Evolutionary conservation across 192 early-diverging fungal species (phyloP), one percentile per base, ranked within the genome.

Genomic region (Coemansia umbellata): DNA sequence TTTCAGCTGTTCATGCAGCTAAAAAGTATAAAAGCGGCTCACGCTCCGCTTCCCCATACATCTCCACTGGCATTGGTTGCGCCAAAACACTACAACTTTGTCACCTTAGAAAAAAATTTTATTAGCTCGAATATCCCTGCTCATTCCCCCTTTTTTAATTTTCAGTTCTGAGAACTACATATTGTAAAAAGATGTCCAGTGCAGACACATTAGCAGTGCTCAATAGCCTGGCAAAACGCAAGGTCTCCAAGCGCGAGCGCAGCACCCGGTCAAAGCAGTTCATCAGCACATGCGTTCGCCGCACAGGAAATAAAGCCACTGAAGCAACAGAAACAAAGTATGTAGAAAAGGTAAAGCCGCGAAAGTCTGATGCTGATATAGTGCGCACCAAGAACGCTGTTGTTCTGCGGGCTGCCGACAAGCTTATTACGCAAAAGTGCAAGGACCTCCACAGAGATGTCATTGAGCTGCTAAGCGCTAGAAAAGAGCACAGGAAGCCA

Each of bases 381-480:
- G 45, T 24, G 22, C 49, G 31, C 15, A 32, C 56, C 17, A 42
- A 42, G 22, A 74, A 74, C 43, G 32, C 55, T 3, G 55, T 47
- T 17, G 55, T 55, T 1, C 22, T 74, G 37, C 52, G 55, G 15
- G 59, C 60, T 0, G 57, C 57, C 19, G 60, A 56, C 32, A 58
- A 53, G 21, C 45, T 74, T 23, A 35, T 60, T 28, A 62, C 43
- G 6, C 13, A 51, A 24, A 63, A 63, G 32, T 56, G 50, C 53
- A 49, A 57, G 57, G 57, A 44, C 35, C 15, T 74, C 52, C 64
- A 68, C 32, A 40, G 42, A 23, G 53, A 68, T 6, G 37, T 74
- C 8, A 4, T 74, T 18, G 72, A 74, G 55, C 60, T 74, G 21
- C 4, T 74, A 47, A 43, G 53, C 19, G 72, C 72, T 17, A 59